phyloP scores from a whole-genome alignment of 2,329 filamentous ascomycete species.

The Teratosphaeria destructans region DNA sequence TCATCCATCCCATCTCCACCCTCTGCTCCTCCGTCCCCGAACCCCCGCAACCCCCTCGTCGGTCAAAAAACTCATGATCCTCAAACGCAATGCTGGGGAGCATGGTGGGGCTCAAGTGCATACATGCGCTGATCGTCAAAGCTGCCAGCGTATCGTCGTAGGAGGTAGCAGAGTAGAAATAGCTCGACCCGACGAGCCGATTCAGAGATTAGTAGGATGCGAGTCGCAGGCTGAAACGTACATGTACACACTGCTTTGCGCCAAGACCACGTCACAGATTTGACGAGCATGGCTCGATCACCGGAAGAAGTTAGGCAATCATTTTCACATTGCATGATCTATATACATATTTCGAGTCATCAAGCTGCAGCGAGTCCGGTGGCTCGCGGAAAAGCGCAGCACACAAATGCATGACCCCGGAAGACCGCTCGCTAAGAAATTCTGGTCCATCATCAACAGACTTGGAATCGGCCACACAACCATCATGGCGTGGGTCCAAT shows the following conservation, averaged over 20 bases:
- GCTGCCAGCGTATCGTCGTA: too few species aligned
- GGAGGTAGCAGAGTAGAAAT: too few species aligned
- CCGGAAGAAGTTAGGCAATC: background rate
- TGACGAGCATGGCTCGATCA: background rate
- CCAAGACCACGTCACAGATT: background rate
- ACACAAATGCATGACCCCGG: background rate
- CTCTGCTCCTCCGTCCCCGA: constrained; percentile 43
- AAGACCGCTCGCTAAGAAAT: background rate
- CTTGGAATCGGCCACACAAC: background rate
- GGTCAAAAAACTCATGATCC: constrained; percentile 59
- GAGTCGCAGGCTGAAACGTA: background rate
- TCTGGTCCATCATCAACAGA: background rate
- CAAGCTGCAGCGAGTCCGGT: background rate
- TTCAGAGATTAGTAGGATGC: background rate
- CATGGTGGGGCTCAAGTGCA: too few species aligned
- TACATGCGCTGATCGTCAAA: too few species aligned
- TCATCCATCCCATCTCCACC: constrained; percentile 36
- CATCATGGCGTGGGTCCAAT: background rate
- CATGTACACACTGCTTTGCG: background rate
- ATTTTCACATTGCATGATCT: background rate
- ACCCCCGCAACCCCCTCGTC: constrained; percentile 36
- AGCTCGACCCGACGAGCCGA: background rate
- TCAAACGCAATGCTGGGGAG: constrained; percentile 41
- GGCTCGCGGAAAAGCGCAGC: background rate
- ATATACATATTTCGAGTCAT: background rate